phyloP scores from a whole-genome alignment of 2,329 filamentous ascomycete genomes.

The Fusarium fracticaudum region DNA sequence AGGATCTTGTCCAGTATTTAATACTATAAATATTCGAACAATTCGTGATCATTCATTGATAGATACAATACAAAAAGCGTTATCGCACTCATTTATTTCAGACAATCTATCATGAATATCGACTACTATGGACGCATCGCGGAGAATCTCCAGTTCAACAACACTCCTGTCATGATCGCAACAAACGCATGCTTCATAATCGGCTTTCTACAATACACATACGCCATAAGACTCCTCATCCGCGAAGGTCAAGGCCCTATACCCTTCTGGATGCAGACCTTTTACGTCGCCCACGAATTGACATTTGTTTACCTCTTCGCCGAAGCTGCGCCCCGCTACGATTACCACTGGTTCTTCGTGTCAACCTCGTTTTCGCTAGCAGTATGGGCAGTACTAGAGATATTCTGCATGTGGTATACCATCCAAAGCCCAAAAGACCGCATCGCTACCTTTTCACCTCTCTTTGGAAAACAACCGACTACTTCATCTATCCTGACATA shows the following conservation, averaged over 20 bases:
- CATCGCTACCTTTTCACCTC: not conserved
- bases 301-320: not conserved
- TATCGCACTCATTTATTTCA: too few relatives aligned
- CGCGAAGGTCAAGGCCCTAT: conserved; percentile 11
- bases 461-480: not conserved
- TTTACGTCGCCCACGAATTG: conserved; percentile 6
- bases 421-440: not conserved
- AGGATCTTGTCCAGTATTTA: too few relatives aligned
- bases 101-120: not conserved
- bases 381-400: not conserved
- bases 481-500: not conserved
- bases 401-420: not conserved
- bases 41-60: too few relatives aligned
- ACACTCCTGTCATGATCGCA: not conserved
- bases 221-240: not conserved
- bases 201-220: not conserved
- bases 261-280: conserved; percentile 6
- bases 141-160: not conserved
- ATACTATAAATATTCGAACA: not conserved
- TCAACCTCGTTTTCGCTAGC: not conserved
- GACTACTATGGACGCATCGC: not conserved
- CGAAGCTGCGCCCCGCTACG: not conserved
- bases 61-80: not conserved
- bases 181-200: not conserved
- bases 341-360: not conserved